Conservation (phyloP, 2,329 filamentous ascomycete genomes). For the Cytospora piceicola region DNA sequence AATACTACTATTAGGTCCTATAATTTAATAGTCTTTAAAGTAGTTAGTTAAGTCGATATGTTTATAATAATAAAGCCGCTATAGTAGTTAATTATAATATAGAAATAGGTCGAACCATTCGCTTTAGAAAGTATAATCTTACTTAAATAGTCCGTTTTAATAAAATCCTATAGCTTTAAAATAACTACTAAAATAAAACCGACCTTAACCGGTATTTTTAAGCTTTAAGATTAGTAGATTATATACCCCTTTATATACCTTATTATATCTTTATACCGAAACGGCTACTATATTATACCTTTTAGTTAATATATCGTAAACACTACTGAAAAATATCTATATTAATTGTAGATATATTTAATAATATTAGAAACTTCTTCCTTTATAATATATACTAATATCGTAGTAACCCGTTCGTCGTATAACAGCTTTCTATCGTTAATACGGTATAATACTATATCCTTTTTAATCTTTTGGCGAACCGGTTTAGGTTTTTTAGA, state of each 20-base stretch:
- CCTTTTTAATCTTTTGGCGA: not conserved
- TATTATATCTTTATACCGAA: not conserved
- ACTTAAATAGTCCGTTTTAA: not conserved
- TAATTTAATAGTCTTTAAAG: not conserved
- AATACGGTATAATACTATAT: not conserved
- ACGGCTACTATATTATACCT: not conserved
- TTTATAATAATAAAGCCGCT: not conserved
- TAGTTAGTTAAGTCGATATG: too few species aligned
- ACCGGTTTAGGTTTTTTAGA: not conserved
- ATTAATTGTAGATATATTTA: not conserved
- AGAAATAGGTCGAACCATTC: not conserved
- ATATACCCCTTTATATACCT: not conserved
- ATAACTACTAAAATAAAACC: not conserved
- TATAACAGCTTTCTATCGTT: not conserved
- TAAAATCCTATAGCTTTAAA: not conserved
- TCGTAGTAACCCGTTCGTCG: not conserved
- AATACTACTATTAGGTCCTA: not conserved
- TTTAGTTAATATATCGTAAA: not conserved
- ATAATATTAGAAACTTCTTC: not conserved
- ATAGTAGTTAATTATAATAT: not conserved
- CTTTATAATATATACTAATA: not conserved
- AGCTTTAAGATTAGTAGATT: not conserved
- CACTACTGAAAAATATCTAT: not conserved
- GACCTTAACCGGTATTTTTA: not conserved
- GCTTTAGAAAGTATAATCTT: not conserved